phyloP scores from a whole-genome alignment of 2,329 filamentous ascomycete genomes.

The Tolypocladium sp. region DNA sequence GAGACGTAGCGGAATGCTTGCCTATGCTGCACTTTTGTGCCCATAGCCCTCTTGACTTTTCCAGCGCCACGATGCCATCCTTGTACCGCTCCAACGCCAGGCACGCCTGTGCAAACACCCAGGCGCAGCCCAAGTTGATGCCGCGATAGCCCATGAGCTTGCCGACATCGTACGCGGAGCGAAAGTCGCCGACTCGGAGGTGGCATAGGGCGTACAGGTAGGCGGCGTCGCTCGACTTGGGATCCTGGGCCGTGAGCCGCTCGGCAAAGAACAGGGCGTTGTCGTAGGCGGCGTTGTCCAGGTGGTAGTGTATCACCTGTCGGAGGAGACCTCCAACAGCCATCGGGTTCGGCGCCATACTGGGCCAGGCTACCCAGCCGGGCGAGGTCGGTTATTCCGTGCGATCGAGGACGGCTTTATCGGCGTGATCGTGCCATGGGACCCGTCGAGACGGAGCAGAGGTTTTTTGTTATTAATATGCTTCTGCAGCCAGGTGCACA shows the following conservation, averaged over 20 bases:
- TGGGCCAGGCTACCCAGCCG: conserved; percentile 7
- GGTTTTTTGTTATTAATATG: too few species aligned
- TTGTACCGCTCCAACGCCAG: conserved; percentile 68
- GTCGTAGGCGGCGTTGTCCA: conserved; percentile 82
- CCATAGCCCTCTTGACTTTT: conserved; percentile 75
- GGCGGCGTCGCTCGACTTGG: conserved; percentile 67
- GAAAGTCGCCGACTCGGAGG: conserved; percentile 70
- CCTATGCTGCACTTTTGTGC: conserved; percentile 66
- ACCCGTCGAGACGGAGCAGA: neutral
- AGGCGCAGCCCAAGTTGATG: conserved; percentile 76
- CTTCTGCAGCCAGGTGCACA: neutral
- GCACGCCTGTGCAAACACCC: conserved; percentile 85
- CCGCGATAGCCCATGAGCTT: conserved; percentile 63
- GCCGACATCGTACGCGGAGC: conserved; percentile 77
- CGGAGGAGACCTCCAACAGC: conserved; percentile 44
- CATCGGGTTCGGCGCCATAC: conserved; percentile 44
- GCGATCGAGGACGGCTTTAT: conserved; percentile 1
- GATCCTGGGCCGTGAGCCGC: conserved; percentile 75
- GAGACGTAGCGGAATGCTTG: conserved; percentile 68
- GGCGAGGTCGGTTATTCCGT: neutral
- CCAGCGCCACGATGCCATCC: conserved; percentile 75
- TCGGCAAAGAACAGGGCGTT: conserved; percentile 94
- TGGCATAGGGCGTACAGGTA: conserved; percentile 82
- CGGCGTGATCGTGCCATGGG: conserved; percentile 4
- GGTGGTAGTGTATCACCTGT: conserved; percentile 56